These are phyloP conservation scores for Mycogone perniciosa DNA, from an alignment of 2,329 filamentous ascomycete species.

Conservation along the genomic window DNA sequence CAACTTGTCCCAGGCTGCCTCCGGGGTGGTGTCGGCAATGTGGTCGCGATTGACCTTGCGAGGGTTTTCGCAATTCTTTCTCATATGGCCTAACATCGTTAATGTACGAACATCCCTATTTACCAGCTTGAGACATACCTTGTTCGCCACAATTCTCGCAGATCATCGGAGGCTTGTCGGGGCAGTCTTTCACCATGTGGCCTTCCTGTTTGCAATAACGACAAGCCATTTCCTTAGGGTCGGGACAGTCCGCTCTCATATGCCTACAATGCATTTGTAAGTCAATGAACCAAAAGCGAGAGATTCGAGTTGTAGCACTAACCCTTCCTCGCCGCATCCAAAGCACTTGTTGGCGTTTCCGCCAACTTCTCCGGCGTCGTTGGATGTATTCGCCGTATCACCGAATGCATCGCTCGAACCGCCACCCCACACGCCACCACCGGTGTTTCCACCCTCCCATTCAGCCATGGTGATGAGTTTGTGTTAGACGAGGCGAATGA, in stretches of 20 bases:
- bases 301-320: slow-evolving; percentile 4
- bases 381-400: not conserved
- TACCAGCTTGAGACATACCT: slow-evolving; percentile 34
- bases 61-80: slow-evolving; percentile 50
- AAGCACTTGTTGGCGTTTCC: slow-evolving; percentile 27
- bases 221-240: slow-evolving; percentile 29
- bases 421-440: not conserved
- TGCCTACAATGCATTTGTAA: slow-evolving; percentile 19
- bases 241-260: slow-evolving; percentile 31
- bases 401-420: not conserved
- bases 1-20: slow-evolving; percentile 54
- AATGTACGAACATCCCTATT: not conserved
- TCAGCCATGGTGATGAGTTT: not conserved
- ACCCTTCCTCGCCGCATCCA: slow-evolving; percentile 33
- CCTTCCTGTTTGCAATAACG: slow-evolving; percentile 44
- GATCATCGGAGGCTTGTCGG: slow-evolving; percentile 45
- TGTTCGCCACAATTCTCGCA: slow-evolving; percentile 58
- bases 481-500: no score
- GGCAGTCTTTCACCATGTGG: slow-evolving; percentile 57
- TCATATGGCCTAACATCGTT: slow-evolving; percentile 44
- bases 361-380: slow-evolving; percentile 5
- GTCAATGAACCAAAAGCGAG: not conserved
- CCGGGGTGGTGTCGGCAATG: slow-evolving; percentile 42
- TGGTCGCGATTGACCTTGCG: slow-evolving; percentile 51
- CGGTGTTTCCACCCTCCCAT: not conserved